These are phyloP conservation scores for Lactarius evosmus DNA, from an alignment of 768 basidiomycete genomes.

Conservation along the genomic window DNA sequence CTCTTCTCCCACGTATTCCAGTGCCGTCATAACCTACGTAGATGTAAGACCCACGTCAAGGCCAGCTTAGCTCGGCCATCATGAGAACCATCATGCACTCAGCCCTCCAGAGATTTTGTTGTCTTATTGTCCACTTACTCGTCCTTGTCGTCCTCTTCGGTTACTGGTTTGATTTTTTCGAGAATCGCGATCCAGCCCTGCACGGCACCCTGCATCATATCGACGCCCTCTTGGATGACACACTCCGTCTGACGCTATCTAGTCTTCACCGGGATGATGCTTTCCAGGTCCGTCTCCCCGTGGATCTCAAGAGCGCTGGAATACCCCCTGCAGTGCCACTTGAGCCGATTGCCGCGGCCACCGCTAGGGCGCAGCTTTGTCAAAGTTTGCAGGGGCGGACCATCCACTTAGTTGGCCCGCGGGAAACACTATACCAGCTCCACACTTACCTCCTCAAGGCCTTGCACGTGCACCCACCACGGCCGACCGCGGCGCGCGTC, in stretches of 20 bases:
- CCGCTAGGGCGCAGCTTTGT: not conserved
- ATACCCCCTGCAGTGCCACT: not conserved
- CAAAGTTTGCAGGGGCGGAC: conserved; percentile 10
- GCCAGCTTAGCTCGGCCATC: not conserved
- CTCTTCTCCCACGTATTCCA: no score
- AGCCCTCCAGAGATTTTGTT: not conserved
- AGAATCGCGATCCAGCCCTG: not conserved
- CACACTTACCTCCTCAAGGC: conserved; percentile 13
- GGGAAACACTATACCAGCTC: conserved; percentile 17
- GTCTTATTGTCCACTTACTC: not conserved
- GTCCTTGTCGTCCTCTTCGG: not conserved
- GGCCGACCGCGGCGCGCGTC: not conserved
- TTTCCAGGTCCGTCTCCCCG: not conserved
- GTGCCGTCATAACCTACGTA: no score
- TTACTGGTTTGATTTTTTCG: not conserved
- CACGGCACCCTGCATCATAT: not conserved
- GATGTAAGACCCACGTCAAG: no score
- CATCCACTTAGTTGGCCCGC: conserved; percentile 16
- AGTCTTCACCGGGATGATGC: not conserved
- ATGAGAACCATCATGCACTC: not conserved
- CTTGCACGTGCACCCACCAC: not conserved
- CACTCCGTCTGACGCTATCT: not conserved
- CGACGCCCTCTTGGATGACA: conserved; percentile 12
- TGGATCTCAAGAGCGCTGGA: not conserved
- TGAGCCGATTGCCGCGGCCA: not conserved